These are phyloP conservation scores for Lathyrus tuberosus DNA, from an alignment of 306 rosid species.

Conservation along the genomic window DNA sequence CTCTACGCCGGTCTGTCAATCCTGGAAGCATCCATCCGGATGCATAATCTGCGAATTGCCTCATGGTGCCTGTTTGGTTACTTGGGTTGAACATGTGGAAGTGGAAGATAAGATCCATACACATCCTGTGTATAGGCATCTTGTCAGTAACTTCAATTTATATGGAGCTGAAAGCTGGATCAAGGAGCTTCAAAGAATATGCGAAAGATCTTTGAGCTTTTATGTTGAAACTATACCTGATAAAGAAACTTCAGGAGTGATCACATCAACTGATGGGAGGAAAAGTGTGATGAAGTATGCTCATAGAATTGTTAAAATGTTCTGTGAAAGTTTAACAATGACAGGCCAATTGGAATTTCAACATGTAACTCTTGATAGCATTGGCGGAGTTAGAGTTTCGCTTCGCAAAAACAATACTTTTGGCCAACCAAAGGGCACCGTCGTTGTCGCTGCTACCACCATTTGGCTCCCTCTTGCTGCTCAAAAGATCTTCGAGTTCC, in stretches of 20 bases:
- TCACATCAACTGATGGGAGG: constrained; percentile 49
- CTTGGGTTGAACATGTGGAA: constrained; percentile 84
- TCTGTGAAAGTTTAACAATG: constrained; percentile 61
- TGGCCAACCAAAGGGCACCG: constrained; percentile 60
- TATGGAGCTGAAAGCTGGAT: constrained; percentile 83
- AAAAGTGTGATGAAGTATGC: constrained; percentile 53
- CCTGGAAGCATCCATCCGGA: constrained; percentile 65
- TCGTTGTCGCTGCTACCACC: constrained; percentile 57
- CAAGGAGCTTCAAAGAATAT: constrained; percentile 63
- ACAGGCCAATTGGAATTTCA: constrained; percentile 50
- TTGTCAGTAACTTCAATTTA: constrained; percentile 37
- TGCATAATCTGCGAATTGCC: constrained; percentile 65
- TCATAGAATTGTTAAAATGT: constrained; percentile 63
- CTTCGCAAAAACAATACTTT: constrained; percentile 34
- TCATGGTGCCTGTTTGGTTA: constrained; percentile 62
- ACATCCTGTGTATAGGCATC: constrained; percentile 58
- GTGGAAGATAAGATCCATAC: constrained; percentile 59
- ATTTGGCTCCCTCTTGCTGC: constrained; percentile 66
- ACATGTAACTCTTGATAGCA: constrained; percentile 40
- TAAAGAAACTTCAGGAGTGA: constrained; percentile 49
- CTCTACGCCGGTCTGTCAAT: not conserved
- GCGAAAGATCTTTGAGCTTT: constrained; percentile 50
- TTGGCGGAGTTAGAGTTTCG: constrained; percentile 50
- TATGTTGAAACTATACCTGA: constrained; percentile 8
- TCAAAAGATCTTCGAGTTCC: constrained; percentile 46